These are phyloP conservation scores for Crepidotus sp. DNA, from an alignment of 1,284 basidiomycete genomes.

Conservation along the genomic window DNA sequence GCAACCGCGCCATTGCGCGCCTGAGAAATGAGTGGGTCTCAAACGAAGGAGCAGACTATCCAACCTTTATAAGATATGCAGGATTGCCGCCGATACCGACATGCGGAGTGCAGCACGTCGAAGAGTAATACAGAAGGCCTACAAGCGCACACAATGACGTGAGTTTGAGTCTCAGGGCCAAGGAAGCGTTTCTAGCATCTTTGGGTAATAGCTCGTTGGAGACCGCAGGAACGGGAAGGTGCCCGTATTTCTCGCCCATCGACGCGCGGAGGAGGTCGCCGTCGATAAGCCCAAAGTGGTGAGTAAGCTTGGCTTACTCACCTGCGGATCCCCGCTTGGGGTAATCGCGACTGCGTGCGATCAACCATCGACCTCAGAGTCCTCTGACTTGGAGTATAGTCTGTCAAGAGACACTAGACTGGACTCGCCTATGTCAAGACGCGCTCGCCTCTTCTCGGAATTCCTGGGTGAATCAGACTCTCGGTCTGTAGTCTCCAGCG, in stretches of 20 bases:
- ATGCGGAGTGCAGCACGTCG: not conserved
- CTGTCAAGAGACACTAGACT: too few relatives aligned
- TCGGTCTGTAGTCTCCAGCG: not conserved
- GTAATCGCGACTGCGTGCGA: too few relatives aligned
- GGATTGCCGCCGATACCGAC: constrained; percentile 13
- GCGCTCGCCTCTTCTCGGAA: constrained; percentile 17
- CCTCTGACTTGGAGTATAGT: too few relatives aligned
- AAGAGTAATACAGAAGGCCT: constrained; percentile 1
- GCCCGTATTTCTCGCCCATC: not conserved
- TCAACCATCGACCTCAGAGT: too few relatives aligned
- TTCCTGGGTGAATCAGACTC: constrained; percentile 6
- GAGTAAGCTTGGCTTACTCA: not conserved
- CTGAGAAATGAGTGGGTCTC: constrained; percentile 37
- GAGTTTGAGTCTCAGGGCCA: not conserved
- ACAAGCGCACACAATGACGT: not conserved
- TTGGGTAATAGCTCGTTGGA: too few relatives aligned
- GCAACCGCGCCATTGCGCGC: constrained; percentile 80
- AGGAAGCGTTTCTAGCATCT: not conserved
- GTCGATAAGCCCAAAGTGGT: not conserved
- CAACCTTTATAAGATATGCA: constrained; percentile 14
- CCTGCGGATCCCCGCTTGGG: not conserved
- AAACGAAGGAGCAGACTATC: not conserved
- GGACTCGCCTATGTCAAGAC: constrained; percentile 7
- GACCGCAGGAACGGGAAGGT: not conserved
- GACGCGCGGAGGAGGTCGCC: not conserved